Conservation (phyloP, 2,329 filamentous ascomycete genomes). For the Aspergillus phoenicis region DNA sequence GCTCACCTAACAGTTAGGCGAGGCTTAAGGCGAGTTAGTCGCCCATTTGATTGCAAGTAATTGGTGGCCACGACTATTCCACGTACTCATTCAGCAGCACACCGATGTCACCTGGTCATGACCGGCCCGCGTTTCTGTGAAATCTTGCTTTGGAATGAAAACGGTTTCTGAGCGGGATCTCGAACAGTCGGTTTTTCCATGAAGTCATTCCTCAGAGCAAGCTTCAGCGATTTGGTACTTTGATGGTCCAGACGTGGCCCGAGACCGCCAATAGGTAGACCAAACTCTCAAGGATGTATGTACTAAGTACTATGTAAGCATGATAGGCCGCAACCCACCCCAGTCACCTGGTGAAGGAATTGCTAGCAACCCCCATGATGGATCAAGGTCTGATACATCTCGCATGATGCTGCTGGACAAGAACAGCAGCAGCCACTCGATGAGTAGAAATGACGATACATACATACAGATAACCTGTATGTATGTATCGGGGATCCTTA, state of each 20-base stretch:
- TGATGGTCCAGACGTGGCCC: not conserved
- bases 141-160: not conserved
- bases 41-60: not conserved
- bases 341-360: not conserved
- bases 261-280: not conserved
- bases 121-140: not conserved
- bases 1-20: conserved; percentile 1
- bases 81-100: not conserved
- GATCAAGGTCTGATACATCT: not conserved
- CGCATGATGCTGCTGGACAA: not conserved
- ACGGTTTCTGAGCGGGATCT: not conserved
- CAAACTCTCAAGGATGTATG: too few species aligned
- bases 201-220: not conserved
- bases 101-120: not conserved
- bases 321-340: not conserved
- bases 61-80: conserved; percentile 2
- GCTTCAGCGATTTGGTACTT: not conserved
- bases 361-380: not conserved
- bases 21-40: conserved; percentile 3
- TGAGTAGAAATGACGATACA: too few species aligned
- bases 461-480: too few species aligned
- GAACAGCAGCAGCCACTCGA: not conserved
- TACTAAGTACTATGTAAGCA: too few species aligned
- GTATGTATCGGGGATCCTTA: not conserved
- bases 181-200: not conserved